Conservation (phyloP, 2,329 filamentous ascomycete species). For the Verticillium isaacii region DNA sequence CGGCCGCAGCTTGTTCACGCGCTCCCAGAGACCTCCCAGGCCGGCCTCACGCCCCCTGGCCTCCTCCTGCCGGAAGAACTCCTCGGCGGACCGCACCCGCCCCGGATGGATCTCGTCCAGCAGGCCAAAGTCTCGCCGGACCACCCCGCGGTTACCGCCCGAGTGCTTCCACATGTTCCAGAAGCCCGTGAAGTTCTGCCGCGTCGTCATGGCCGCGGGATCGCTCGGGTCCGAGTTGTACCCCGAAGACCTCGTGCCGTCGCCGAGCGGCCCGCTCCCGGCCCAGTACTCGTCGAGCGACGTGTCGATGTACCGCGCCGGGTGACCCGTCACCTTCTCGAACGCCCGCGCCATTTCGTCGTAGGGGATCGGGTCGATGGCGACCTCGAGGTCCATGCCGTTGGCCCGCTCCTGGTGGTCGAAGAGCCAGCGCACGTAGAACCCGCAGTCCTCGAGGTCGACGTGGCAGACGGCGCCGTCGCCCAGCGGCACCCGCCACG, state of each 20-base stretch:
- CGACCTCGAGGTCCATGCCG: conserved; percentile 39
- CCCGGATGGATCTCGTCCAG: conserved; percentile 47
- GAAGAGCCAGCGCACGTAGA: conserved; percentile 43
- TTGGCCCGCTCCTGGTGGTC: conserved; percentile 36
- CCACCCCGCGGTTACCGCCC: conserved; percentile 32
- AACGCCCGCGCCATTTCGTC: conserved; percentile 36
- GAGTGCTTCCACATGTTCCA: conserved; percentile 41
- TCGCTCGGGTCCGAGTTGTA: conserved; percentile 26
- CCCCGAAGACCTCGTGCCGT: conserved; percentile 21
- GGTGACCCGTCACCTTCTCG: conserved; percentile 33
- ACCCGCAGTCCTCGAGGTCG: conserved; percentile 39
- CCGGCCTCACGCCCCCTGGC: conserved; percentile 21
- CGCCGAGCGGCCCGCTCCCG: conserved; percentile 9
- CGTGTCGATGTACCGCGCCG: conserved; percentile 32
- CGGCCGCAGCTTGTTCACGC: conserved; percentile 22
- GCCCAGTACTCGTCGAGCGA: conserved; percentile 28
- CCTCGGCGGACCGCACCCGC: conserved; percentile 40
- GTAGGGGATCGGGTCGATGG: conserved; percentile 35
- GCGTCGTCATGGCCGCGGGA: conserved; percentile 22
- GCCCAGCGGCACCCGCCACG: conserved; percentile 35
- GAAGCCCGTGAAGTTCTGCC: conserved; percentile 45
- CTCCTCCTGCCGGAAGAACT: conserved; percentile 40
- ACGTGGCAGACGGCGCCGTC: conserved; percentile 35
- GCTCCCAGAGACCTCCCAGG: conserved; percentile 25
- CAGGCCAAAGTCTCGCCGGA: conserved; percentile 40